Evolutionary conservation across 1,284 basidiomycete genomes (phyloP), one percentile per base, ranked within the genome.

Genomic region (Vanrija sp.): DNA sequence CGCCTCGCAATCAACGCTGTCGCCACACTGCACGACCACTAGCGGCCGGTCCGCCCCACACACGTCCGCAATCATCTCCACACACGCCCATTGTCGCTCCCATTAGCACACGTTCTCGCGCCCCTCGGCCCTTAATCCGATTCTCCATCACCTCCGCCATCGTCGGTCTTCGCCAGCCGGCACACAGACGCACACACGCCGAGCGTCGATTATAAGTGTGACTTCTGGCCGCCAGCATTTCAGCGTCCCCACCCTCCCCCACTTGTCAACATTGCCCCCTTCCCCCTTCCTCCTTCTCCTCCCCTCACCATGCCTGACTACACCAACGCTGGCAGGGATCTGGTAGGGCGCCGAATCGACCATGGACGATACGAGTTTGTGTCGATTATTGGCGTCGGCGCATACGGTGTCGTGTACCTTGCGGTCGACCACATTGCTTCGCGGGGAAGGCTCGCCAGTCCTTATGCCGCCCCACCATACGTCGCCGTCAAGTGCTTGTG

Each of bases 351-450:
- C 53, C 56, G 57, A 49, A 88, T 93, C 78, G 88, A 91, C 80
- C 82, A 84, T 66, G 87, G 84, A 58, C 79, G 84, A 42, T 83
- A 97, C 58, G 85, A 94, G 77, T 53, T 57, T 22, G 87, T 97
- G 65, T 85, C 89, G 67, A 84, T 95, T 51, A 84, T 98, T 51
- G 95, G 95, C 49, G 84, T 91, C 49, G 95, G 95, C 42, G 93
- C 93, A 22, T 98, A 97, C 73, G 95, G 95, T 57, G 88, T 96
- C 65, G 94, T 97, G 46, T 98, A 97, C 77, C 88, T 88, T 58
- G 93, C 89, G 31, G 79, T 89, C 57, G 88, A 88, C 60, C 31
- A 31, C 31, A 12, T 31, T 53, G 73, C 71, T 56, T 69, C 23
- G 65, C 65, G 8, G 22, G 19, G 16, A 45, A 37, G 24, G 25